Conservation (phyloP, 345 rosid species). For the Eutrema heterophyllum region DNA sequence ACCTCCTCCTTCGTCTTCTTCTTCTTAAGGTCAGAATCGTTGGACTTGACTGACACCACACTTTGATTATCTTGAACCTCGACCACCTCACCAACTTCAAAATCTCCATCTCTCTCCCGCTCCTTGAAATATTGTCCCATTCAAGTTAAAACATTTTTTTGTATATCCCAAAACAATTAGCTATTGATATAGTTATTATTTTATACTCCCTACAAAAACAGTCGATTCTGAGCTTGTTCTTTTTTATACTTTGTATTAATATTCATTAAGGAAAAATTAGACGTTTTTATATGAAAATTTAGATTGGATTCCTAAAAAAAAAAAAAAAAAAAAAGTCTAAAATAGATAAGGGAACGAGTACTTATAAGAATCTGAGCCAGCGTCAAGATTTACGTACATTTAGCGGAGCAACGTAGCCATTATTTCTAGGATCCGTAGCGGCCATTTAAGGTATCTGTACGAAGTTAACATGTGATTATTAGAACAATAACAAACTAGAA, state of each 20-base stretch:
- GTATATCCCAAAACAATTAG: neutral
- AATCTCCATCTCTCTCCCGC: conserved; percentile 11
- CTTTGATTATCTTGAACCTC: conserved; percentile 25
- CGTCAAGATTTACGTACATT: conserved; percentile 26
- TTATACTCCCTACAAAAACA: neutral
- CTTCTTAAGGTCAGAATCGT: conserved; percentile 22
- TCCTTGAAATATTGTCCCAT: conserved; percentile 23
- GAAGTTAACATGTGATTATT: neutral
- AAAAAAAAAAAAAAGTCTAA: neutral
- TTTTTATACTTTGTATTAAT: neutral
- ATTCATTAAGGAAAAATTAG: neutral
- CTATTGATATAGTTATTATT: neutral
- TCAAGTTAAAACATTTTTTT: neutral
- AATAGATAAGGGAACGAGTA: neutral
- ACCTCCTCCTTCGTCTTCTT: neutral
- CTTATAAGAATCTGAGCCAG: neutral
- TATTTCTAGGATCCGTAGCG: conserved; percentile 36
- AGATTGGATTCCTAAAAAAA: neutral
- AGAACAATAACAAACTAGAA: neutral
- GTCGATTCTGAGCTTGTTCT: neutral
- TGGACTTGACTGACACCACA: conserved; percentile 2
- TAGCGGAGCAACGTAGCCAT: conserved; percentile 27
- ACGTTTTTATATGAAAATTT: neutral
- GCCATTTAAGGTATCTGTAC: conserved; percentile 42
- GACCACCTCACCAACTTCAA: conserved; percentile 17